Conservation (phyloP, 2,329 filamentous ascomycete species). For the Metarhizium rileyi region DNA sequence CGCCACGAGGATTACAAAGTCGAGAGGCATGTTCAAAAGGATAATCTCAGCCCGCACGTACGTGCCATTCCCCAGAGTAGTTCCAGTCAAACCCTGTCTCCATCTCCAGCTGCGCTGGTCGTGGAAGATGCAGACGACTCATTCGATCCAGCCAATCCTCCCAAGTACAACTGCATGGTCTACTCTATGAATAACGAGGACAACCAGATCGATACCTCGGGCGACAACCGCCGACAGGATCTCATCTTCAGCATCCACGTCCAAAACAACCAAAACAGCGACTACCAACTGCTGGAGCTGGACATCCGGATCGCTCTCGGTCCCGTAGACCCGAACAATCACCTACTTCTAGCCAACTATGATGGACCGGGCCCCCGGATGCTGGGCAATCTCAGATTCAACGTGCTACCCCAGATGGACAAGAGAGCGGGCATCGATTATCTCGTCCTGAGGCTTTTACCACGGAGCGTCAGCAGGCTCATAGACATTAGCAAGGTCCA, state of each 20-base stretch:
- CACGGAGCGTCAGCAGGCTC: neutral
- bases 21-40: neutral
- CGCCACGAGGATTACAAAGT: neutral
- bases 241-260: slow-evolving; percentile 8
- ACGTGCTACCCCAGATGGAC: slow-evolving; percentile 3
- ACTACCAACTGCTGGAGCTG: slow-evolving; percentile 6
- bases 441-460: neutral
- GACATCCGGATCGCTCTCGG: slow-evolving; percentile 5
- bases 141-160: neutral
- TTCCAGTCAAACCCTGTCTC: neutral
- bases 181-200: neutral
- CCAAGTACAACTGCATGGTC: neutral
- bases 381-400: slow-evolving; percentile 11
- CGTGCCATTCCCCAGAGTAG: neutral
- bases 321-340: neutral
- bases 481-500: neutral
- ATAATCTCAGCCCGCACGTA: neutral
- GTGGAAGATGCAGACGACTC: neutral
- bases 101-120: neutral
- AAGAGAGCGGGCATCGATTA: neutral
- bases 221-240: slow-evolving; percentile 2
- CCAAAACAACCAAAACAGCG: neutral
- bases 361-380: slow-evolving; percentile 7
- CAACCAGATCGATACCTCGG: neutral
- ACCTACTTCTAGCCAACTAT: slow-evolving; percentile 7